These are phyloP conservation scores for Hyphodiscus hymeniophilus DNA, from an alignment of 495 filamentous ascomycete genomes.

Conservation along the genomic window DNA sequence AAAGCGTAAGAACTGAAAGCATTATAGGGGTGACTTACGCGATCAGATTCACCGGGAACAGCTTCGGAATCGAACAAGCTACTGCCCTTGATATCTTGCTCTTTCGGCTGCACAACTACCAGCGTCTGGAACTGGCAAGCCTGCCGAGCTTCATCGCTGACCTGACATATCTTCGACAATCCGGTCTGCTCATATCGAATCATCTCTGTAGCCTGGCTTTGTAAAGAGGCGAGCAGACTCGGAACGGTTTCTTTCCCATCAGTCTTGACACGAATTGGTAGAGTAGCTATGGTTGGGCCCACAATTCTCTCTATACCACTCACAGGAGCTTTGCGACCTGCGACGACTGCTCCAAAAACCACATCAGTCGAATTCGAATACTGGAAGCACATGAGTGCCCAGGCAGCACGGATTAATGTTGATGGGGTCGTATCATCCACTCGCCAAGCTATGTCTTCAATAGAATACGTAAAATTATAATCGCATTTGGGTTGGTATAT, in stretches of 20 bases:
- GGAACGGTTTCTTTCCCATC: slow-evolving; percentile 49
- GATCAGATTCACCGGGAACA: not conserved
- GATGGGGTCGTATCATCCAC: no score
- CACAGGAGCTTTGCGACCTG: slow-evolving; percentile 6
- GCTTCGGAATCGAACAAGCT: no score
- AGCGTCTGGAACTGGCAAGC: slow-evolving; percentile 57
- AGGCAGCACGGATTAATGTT: no score
- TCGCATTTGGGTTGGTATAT: no score
- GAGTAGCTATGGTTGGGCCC: slow-evolving; percentile 4
- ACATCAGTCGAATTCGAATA: slow-evolving; percentile 5
- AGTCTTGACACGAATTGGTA: slow-evolving; percentile 30
- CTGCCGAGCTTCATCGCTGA: slow-evolving; percentile 51
- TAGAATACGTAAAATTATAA: no score
- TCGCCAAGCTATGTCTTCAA: no score
- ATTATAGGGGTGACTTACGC: not conserved
- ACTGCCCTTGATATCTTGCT: not conserved
- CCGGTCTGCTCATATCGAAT: slow-evolving; percentile 60
- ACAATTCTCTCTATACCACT: slow-evolving; percentile 4
- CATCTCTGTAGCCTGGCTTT: slow-evolving; percentile 42
- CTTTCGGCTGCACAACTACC: not conserved
- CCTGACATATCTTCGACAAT: slow-evolving; percentile 56
- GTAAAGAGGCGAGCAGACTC: slow-evolving; percentile 43
- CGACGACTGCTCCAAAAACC: slow-evolving; percentile 24
- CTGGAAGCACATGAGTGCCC: no score
- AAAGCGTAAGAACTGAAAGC: not conserved